Evolutionary conservation across 768 basidiomycete genomes (phyloP).

Genomic region (Piloderma croceum): DNA sequence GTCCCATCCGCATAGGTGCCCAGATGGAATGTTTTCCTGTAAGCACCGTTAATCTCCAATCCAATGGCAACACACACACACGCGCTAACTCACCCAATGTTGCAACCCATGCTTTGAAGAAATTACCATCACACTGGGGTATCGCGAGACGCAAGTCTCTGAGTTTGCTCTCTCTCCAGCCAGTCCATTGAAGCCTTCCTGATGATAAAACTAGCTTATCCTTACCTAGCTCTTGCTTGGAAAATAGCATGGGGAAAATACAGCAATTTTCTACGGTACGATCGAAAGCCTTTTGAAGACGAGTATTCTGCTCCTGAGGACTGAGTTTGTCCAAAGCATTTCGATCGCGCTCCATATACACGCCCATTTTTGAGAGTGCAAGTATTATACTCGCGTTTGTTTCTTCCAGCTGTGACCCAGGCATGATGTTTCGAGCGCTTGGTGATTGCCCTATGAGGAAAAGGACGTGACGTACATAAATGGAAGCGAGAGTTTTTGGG

Average conservation of each 20-base stretch:
- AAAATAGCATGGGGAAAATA: conserved; percentile 9
- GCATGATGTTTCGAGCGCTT: no score
- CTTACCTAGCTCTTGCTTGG: background rate
- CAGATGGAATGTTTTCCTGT: conserved; percentile 2
- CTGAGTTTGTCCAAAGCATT: background rate
- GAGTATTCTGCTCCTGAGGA: conserved; percentile 1
- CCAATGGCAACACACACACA: no score
- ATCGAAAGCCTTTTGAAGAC: conserved; percentile 8
- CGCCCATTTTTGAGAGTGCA: conserved; percentile 7
- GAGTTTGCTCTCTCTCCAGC: background rate
- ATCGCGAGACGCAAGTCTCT: background rate
- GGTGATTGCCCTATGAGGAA: conserved; percentile 5
- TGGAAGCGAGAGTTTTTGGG: conserved; percentile 29
- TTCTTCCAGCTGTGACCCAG: conserved; percentile 1
- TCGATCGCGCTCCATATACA: conserved; percentile 10
- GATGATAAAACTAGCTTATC: conserved; percentile 7
- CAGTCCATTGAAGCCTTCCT: conserved; percentile 5
- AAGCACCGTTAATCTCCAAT: no score
- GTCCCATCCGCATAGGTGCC: conserved; percentile 7
- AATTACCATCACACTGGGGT: background rate
- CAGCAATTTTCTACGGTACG: conserved; percentile 10
- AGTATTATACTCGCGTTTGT: conserved; percentile 9
- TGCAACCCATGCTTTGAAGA: background rate
- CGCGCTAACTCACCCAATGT: background rate
- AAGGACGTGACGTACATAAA: conserved; percentile 31